Base-by-base conservation (phyloP, 1,139 yeast genomes). In the Dujonia santamariae region DNA sequence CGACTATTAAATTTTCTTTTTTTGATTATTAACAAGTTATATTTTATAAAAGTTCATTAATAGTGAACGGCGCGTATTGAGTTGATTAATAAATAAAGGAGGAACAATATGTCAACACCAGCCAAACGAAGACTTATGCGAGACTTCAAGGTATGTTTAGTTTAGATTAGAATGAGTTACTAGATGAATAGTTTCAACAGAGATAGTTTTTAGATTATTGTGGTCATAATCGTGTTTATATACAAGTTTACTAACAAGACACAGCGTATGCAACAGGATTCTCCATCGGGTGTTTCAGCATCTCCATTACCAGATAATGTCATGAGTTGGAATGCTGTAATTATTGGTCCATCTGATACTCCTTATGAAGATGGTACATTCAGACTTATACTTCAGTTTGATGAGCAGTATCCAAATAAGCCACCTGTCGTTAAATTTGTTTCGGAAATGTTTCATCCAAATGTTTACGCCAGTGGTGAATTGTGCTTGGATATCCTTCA, bases 331-430 rank as follows among this genome's bases (percentile, higher is more conserved):
- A 92, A 94, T 58, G 99, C 97, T 0, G 96, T 92, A 41, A 92
- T 92, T 41, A 90, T 92, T 41, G 99, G 99, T 0, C 99, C 99
- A 1, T 81, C 92, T 22, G 97, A 90, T 43, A 92, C 99, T 1
- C 97, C 98, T 3, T 92, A 87, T 54, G 98, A 92, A 59, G 99
- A 92, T 53, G 99, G 99, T 13, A 92, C 98, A 0, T 94, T 92
- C 63, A 75, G 95, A 38, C 72, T 92, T 40, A 72, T 81, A 37
- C 64, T 94, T 45, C 94, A 86, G 51, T 92, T 92, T 58, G 97
- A 90, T 55, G 99, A 92, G 62, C 97, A 88, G 54, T 92, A 92
- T 53, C 99, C 99, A 4, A 90, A 90, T 52, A 92, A 92, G 54
- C 97, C 98, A 12, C 98, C 99, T 3, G 69, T 75, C 35, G 98